phyloP scores from a whole-genome alignment of 2,329 filamentous ascomycete genomes.

The Xylaria digitata region DNA sequence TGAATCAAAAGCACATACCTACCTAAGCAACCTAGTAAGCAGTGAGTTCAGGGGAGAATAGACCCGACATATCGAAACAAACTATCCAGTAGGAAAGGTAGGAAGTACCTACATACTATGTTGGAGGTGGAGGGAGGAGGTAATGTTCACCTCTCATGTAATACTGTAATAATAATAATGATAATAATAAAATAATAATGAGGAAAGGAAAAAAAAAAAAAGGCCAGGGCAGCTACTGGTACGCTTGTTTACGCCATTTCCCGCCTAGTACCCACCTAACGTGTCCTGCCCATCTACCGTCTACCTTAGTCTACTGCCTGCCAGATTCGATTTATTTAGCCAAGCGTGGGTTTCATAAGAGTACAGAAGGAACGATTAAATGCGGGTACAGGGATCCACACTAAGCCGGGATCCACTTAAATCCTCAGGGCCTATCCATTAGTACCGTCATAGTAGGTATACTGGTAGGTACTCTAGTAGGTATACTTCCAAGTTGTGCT shows the following conservation, averaged over 20 bases:
- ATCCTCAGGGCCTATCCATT: conserved; percentile 22
- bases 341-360: conserved; percentile 38
- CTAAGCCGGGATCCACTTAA: conserved; percentile 38
- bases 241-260: conserved; percentile 30
- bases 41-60: not conserved
- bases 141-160: not conserved
- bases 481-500: too few species aligned
- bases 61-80: too few species aligned
- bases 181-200: not conserved
- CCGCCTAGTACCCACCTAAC: conserved; percentile 20
- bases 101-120: too few species aligned
- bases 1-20: too few species aligned
- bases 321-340: conserved; percentile 38
- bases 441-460: too few species aligned
- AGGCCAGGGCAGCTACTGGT: not conserved
- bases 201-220: not conserved
- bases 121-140: too few species aligned
- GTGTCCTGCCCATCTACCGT: conserved; percentile 13
- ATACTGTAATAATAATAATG: not conserved
- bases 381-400: conserved; percentile 38
- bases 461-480: too few species aligned
- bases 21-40: too few species aligned
- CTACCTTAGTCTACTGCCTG: conserved; percentile 12
- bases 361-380: conserved; percentile 38
- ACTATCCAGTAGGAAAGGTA: too few species aligned